Conservation (phyloP, 768 basidiomycete species). For the Leccinum olivaceopallidum region DNA sequence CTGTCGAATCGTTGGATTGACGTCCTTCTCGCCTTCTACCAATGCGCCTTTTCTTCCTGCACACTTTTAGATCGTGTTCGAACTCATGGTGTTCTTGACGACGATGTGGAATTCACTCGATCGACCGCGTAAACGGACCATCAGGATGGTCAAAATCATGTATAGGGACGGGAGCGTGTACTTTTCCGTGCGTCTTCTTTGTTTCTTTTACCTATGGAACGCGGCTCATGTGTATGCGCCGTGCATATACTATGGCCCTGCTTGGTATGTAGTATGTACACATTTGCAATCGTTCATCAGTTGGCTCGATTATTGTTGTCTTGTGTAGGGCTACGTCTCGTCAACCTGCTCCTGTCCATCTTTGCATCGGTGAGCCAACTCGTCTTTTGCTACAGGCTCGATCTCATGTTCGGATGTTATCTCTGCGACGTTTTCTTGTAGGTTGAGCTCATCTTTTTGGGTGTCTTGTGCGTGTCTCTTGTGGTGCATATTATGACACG, state of each 20-base stretch:
- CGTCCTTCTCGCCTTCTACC: no score
- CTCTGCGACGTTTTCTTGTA: conserved; percentile 2
- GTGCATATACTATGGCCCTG: conserved; percentile 4
- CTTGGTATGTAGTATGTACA: conserved; percentile 20
- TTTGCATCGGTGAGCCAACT: conserved; percentile 20
- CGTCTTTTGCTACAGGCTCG: no score
- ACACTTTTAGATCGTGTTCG: conserved; percentile 27
- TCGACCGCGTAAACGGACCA: background rate
- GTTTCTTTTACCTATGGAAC: background rate
- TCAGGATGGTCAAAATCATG: conserved; percentile 14
- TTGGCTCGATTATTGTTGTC: background rate
- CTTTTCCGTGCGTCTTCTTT: conserved; percentile 20
- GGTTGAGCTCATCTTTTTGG: conserved; percentile 24
- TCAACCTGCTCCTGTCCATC: conserved; percentile 21
- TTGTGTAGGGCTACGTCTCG: conserved; percentile 21
- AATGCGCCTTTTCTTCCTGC: background rate
- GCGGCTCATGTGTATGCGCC: conserved; percentile 1
- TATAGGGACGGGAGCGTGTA: conserved; percentile 28
- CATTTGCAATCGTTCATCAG: background rate
- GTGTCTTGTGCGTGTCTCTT: conserved; percentile 22
- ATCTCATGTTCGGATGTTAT: background rate
- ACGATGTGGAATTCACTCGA: no score
- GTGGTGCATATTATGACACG: background rate
- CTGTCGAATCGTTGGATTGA: no score
- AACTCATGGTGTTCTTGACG: conserved; percentile 28